phyloP scores from a whole-genome alignment of 106 monocot genomes.

The Dendrobium catenatum region DNA sequence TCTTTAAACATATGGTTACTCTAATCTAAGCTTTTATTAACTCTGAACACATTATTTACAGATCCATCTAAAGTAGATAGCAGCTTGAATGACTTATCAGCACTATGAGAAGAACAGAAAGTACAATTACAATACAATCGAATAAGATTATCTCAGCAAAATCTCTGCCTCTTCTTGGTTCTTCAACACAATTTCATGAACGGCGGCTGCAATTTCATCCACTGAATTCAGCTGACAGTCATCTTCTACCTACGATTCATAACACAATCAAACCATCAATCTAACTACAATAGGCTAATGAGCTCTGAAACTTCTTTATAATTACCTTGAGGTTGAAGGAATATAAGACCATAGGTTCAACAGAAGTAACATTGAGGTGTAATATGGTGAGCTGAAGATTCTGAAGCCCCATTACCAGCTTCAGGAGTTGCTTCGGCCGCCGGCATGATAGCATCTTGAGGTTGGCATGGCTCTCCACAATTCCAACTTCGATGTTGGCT shows the following conservation, averaged over 20 bases:
- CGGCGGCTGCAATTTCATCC: conserved; percentile 56
- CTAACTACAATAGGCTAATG: background rate
- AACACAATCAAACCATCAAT: background rate
- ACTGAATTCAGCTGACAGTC: conserved; percentile 52
- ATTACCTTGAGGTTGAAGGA: conserved; percentile 62
- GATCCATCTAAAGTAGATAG: too few relatives aligned
- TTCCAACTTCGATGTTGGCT: conserved; percentile 29
- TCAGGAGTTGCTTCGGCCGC: conserved; percentile 26
- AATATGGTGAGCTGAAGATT: conserved; percentile 26
- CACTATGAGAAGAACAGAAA: background rate
- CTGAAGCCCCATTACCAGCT: conserved; percentile 41
- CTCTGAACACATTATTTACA: too few relatives aligned
- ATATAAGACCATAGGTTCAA: conserved; percentile 46
- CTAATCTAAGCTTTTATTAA: too few relatives aligned
- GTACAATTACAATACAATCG: background rate
- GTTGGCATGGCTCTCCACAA: conserved; percentile 35
- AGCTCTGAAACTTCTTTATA: background rate
- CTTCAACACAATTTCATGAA: conserved; percentile 42
- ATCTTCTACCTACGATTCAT: conserved; percentile 51
- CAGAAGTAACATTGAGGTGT: conserved; percentile 53
- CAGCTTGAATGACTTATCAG: background rate
- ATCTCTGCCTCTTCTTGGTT: conserved; percentile 17
- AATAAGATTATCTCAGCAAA: background rate
- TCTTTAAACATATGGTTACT: too few relatives aligned
- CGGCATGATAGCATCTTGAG: conserved; percentile 15